Conservation (phyloP, 257 asterid genomes). For the Solanum boliviense region DNA sequence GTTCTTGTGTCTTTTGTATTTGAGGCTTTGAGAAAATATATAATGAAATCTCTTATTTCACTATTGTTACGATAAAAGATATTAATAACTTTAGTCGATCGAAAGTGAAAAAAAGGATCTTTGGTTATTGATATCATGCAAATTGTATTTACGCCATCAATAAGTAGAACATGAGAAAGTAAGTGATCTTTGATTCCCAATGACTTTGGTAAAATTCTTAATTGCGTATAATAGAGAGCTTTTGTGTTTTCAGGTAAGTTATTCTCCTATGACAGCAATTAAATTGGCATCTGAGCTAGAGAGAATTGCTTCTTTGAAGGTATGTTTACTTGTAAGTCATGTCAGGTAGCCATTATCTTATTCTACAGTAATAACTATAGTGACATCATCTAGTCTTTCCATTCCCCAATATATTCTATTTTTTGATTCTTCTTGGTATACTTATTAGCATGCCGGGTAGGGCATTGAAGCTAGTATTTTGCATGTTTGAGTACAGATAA, state of each 20-base stretch:
- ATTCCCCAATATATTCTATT: not conserved
- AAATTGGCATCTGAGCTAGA: constrained; percentile 72
- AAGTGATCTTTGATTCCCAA: not conserved
- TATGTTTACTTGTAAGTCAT: constrained; percentile 12
- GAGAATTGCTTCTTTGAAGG: constrained; percentile 76
- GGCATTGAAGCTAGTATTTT: not conserved
- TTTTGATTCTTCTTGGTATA: not conserved
- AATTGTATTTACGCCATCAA: not conserved
- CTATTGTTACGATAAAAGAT: not conserved
- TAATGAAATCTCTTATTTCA: not conserved
- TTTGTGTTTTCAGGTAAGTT: constrained; percentile 37
- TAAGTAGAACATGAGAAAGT: not conserved
- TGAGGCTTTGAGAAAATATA: not conserved
- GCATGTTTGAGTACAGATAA: not conserved
- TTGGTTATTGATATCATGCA: not conserved
- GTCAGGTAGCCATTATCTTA: not conserved
- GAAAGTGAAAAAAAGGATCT: not conserved
- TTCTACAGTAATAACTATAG: not conserved
- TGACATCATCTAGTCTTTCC: not conserved
- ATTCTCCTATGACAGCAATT: constrained; percentile 53
- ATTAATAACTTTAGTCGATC: not conserved
- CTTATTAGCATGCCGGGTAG: not conserved
- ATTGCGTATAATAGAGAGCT: not conserved
- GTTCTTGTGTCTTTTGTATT: not conserved
- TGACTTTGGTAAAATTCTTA: not conserved